Evolutionary conservation across 257 asterid genomes (phyloP).

Genomic region (Solanum paucissectum): DNA sequence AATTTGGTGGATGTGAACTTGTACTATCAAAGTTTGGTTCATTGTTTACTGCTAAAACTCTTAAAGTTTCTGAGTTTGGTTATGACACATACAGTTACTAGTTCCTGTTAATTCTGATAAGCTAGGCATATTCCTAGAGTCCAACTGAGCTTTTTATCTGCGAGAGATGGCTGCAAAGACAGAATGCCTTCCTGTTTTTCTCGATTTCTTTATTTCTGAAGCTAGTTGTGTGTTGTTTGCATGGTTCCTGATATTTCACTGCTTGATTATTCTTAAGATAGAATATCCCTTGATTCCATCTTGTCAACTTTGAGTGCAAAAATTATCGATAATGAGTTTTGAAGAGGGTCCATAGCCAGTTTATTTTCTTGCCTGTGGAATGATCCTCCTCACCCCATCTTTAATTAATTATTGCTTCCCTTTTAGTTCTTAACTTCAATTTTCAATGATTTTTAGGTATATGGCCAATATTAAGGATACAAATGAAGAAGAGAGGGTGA

Average conservation of each 20-base stretch:
- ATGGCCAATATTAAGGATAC: slow-evolving; percentile 99
- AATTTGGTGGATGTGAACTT: not conserved
- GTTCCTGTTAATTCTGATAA: not conserved
- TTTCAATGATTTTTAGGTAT: slow-evolving; percentile 38
- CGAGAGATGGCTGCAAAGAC: not conserved
- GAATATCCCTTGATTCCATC: not conserved
- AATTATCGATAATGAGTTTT: not conserved
- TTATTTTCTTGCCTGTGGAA: not conserved
- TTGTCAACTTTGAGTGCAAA: not conserved
- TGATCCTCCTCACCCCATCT: not conserved
- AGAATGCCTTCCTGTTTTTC: not conserved
- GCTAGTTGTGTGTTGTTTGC: not conserved
- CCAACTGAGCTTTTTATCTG: not conserved
- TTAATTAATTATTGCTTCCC: not conserved
- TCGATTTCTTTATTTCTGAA: not conserved
- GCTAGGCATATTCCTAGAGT: not conserved
- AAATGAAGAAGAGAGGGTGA: slow-evolving; percentile 92
- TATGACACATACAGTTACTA: not conserved
- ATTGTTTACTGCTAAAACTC: not conserved
- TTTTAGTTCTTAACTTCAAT: not conserved
- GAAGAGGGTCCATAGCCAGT: not conserved
- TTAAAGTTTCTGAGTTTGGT: not conserved
- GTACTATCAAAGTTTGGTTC: not conserved
- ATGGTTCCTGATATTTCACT: not conserved
- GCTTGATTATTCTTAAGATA: not conserved